Conservation (phyloP, 495 filamentous ascomycete species). For the Penicillium canescens region DNA sequence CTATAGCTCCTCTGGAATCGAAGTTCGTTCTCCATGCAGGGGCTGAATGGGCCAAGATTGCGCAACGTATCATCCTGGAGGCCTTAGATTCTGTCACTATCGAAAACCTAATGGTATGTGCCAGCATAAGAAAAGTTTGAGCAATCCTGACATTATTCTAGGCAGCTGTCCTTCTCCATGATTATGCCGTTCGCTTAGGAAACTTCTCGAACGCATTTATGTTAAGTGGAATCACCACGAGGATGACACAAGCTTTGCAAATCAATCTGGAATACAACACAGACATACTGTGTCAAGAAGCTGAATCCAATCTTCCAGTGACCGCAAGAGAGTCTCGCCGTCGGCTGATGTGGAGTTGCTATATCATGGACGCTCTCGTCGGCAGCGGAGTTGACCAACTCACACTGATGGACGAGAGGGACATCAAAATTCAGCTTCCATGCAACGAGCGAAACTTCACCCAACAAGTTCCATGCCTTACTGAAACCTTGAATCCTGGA, state of each 20-base stretch:
- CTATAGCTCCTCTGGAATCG: constrained; percentile 6
- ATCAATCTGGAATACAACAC: constrained; percentile 38
- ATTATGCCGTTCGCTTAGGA: constrained; percentile 32
- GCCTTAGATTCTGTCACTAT: constrained; percentile 34
- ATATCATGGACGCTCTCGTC: constrained; percentile 37
- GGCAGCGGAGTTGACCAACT: constrained; percentile 37
- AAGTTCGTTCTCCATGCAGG: constrained; percentile 22
- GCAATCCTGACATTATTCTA: not conserved
- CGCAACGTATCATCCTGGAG: constrained; percentile 28
- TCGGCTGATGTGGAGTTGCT: constrained; percentile 41
- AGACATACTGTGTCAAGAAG: constrained; percentile 32
- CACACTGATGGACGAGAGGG: constrained; percentile 30
- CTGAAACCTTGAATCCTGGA: constrained; percentile 25
- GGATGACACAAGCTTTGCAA: constrained; percentile 39
- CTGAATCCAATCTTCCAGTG: constrained; percentile 15
- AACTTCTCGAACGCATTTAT: constrained; percentile 39
- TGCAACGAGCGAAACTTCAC: constrained; percentile 32
- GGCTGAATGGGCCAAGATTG: constrained; percentile 30
- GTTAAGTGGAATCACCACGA: constrained; percentile 36
- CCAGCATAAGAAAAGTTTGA: no score
- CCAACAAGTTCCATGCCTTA: constrained; percentile 29
- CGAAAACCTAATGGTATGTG: constrained; percentile 33
- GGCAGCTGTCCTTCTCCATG: constrained; percentile 33
- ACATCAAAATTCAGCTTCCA: constrained; percentile 40
- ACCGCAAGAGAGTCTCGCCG: constrained; percentile 31